Evolutionary conservation across 108 stramenopile genomes (phyloP).

Genomic region (Skeletonema potamos): DNA sequence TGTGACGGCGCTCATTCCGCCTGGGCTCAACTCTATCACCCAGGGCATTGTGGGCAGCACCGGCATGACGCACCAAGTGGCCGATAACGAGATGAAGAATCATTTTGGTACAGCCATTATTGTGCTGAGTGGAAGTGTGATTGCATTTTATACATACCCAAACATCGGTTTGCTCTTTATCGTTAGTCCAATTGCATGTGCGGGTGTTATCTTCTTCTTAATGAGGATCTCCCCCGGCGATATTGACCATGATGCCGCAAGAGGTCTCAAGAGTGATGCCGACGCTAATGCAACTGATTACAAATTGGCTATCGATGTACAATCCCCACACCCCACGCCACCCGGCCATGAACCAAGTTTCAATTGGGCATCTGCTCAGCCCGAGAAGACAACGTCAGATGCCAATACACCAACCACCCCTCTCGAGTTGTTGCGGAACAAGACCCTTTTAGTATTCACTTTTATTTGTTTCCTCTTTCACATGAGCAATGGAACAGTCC

Average conservation of each 20-base stretch:
- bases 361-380: too few species aligned
- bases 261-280: conserved; percentile 54
- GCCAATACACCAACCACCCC: conserved; percentile 64
- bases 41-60: conserved; percentile 85
- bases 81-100: conserved; percentile 89
- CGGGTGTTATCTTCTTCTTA: conserved; percentile 69
- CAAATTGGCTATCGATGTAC: not conserved
- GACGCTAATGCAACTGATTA: not conserved
- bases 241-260: conserved; percentile 89
- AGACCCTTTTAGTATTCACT: conserved; percentile 74
- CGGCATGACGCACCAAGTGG: conserved; percentile 87
- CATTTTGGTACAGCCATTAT: conserved; percentile 89
- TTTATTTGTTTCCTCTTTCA: conserved; percentile 82
- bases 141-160: conserved; percentile 77
- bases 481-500: conserved; percentile 82
- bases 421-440: conserved; percentile 69
- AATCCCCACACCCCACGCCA: too few species aligned
- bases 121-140: conserved; percentile 64
- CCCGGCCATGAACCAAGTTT: too few species aligned
- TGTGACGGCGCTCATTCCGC: conserved; percentile 85
- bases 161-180: conserved; percentile 73
- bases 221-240: conserved; percentile 67
- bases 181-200: conserved; percentile 86
- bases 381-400: not conserved
- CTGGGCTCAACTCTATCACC: conserved; percentile 85